These are phyloP conservation scores for Diaporthe sp. DNA, from an alignment of 2,329 filamentous ascomycete species.

Conservation along the genomic window DNA sequence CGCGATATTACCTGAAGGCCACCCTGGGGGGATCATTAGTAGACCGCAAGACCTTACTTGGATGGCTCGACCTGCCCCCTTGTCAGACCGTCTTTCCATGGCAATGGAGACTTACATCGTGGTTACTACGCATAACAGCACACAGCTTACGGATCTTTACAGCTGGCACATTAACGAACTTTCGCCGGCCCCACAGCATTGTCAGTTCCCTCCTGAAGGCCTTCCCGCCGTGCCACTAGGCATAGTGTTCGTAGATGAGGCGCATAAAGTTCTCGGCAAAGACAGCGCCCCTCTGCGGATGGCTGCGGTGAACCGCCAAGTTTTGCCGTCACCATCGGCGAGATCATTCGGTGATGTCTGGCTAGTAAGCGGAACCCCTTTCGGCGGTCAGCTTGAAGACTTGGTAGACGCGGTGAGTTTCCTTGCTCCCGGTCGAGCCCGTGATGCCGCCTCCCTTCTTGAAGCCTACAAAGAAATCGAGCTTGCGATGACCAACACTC, in stretches of 20 bases:
- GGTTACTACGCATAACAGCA: neutral
- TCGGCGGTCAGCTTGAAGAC: neutral
- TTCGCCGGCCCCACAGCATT: neutral
- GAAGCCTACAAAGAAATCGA: neutral
- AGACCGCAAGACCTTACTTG: neutral
- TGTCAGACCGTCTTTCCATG: neutral
- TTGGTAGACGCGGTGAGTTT: neutral
- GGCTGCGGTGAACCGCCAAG: neutral
- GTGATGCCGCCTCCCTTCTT: neutral
- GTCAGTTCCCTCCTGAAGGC: neutral
- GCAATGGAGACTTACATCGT: conserved; percentile 5
- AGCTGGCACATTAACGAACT: neutral
- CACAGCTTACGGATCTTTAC: neutral
- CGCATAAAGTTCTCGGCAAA: neutral
- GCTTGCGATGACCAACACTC: neutral
- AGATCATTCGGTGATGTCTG: neutral
- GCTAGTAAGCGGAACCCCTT: conserved; percentile 26
- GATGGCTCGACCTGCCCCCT: neutral
- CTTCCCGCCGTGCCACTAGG: conserved; percentile 1
- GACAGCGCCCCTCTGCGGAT: neutral
- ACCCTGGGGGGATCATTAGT: neutral
- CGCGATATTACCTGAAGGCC: neutral
- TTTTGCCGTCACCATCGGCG: neutral
- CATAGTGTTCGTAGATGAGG: conserved; percentile 21
- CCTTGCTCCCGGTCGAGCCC: neutral